Evolutionary conservation across 192 early-diverging fungal species (phyloP), one percentile per base, ranked within the genome.

Genomic region (Umbelopsis sp.): DNA sequence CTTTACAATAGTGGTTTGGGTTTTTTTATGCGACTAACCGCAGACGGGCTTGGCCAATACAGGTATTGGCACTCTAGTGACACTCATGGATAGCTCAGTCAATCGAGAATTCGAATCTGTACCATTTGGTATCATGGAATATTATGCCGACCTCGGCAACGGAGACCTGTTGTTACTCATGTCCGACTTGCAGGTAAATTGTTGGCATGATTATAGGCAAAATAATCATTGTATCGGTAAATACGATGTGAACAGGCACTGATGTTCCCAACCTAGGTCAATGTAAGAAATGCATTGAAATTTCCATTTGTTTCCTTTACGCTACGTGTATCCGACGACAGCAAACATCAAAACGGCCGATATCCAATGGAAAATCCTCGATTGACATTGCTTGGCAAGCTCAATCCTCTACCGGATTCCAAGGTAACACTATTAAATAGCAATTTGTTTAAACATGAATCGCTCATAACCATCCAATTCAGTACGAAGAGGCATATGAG

Each of bases 101-200:
- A 22, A 61, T 18, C 27, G 27, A 35, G 55, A 61, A 0, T 61
- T 61, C n/a, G 55, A 33, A 12, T 61, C 55, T 2, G 30, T 61
- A 25, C 55, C 55, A 15, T 61, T 61, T 5, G 55, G 55, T 25
- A 61, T 61, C 30, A 61, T 61, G 55, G 55, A 61, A 35, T 61
- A 61, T 35, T 61, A 61, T 35, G 55, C 55, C 10, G 55, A 61
- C 13, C 27, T 5, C 16, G 55, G 55, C 4, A 33, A 25, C 15
- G 55, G 55, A 15, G 55, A 61, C 25, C 13, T 61, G 55, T 18
- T 61, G 4, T 30, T 61, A 7, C 55, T 61, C 13, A 61, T 61
- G 55, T 61, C 55, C 0, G 55, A 61, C 30, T 16, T 61, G 4
- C 55, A 61, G 55, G 55, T 61, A 61, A 22, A 35, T 61, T 27